Evolutionary conservation across 2,329 filamentous ascomycete species (phyloP), one percentile per base, ranked within the genome.

Genomic region (Pseudophaeomoniella oleicola): DNA sequence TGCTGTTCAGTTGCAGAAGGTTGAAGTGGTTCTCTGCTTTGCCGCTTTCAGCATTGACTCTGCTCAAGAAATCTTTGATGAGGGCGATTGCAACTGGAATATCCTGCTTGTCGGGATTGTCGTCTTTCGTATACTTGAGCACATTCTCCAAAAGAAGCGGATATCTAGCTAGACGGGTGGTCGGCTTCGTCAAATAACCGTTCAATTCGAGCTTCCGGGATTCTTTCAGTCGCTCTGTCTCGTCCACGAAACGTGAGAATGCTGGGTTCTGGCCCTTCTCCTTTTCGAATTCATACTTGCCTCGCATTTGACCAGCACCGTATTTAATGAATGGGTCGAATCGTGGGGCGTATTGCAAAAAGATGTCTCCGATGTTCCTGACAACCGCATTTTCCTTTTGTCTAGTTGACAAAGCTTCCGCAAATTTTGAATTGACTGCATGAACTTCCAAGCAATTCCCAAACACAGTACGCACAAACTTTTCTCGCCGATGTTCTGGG

Each of bases 11-110:
- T 47, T 86, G 82, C 57, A 88, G 81, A 39, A 98, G 64, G 55
- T 96, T 96, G 68, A 94, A 96, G 36, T 90, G 81, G 54, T 98
- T 98, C 59, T 98, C 90, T 1, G 90, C 86, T 63, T 93, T 94
- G 49, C 90, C 90, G 46, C 86, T 94, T 57, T 96, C 90, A 11
- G 83, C 73, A 52, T 98, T 98, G 53, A 98, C 90, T 44, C 83
- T 74, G 36, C 75, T 81, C 35, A 98, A 64, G 47, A 94, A 80
- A 46, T 88, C 83, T 50, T 84, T 79, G 60, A 98, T 94, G 56
- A 85, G 72, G 17, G 69, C 73, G 47, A 96, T 75, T 5, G 90
- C 90, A 57, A 85, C 85, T 1, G 88, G 90, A 43, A 98, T 82
- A 52, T 96, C 86, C 46, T 85, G 75, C 60, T 83, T 88, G 55